Conservation (phyloP, 1,139 yeast species). For the Pichia sp. region DNA sequence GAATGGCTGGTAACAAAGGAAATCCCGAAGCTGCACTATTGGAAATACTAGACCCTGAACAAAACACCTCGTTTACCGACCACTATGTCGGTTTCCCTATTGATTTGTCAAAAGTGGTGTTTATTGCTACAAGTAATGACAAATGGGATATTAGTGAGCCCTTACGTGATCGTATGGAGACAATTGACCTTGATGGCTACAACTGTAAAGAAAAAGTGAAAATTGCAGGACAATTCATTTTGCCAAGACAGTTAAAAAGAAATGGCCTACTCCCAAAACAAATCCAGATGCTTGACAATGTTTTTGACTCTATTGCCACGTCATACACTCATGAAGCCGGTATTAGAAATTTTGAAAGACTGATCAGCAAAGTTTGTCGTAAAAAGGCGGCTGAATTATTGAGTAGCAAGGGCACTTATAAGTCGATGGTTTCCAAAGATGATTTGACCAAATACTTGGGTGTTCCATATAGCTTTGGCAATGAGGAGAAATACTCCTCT, state of each 20-base stretch:
- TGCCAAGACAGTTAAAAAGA: slow-evolving; percentile 73
- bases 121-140: slow-evolving; percentile 89
- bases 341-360: slow-evolving; percentile 72
- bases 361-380: slow-evolving; percentile 68
- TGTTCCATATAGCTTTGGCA: slow-evolving; percentile 35
- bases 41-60: slow-evolving; percentile 91
- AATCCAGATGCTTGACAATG: slow-evolving; percentile 41
- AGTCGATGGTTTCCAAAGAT: slow-evolving; percentile 38
- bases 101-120: slow-evolving; percentile 77
- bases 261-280: slow-evolving; percentile 54
- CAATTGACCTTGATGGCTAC: slow-evolving; percentile 76
- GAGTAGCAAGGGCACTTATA: slow-evolving; percentile 27
- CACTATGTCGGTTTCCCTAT: slow-evolving; percentile 86
- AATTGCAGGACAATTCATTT: slow-evolving; percentile 64
- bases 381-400: slow-evolving; percentile 73
- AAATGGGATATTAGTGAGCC: slow-evolving; percentile 73
- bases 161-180: slow-evolving; percentile 80
- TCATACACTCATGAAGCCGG: slow-evolving; percentile 87
- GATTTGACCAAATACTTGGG: slow-evolving; percentile 46
- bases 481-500: slow-evolving; percentile 31
- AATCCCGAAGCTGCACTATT: slow-evolving; percentile 90
- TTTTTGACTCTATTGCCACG: slow-evolving; percentile 57
- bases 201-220: slow-evolving; percentile 73
- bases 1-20: slow-evolving; percentile 59
- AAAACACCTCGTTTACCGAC: slow-evolving; percentile 72